Base-by-base conservation (phyloP, 805 yeast species). In the Komagataella pastoris region DNA sequence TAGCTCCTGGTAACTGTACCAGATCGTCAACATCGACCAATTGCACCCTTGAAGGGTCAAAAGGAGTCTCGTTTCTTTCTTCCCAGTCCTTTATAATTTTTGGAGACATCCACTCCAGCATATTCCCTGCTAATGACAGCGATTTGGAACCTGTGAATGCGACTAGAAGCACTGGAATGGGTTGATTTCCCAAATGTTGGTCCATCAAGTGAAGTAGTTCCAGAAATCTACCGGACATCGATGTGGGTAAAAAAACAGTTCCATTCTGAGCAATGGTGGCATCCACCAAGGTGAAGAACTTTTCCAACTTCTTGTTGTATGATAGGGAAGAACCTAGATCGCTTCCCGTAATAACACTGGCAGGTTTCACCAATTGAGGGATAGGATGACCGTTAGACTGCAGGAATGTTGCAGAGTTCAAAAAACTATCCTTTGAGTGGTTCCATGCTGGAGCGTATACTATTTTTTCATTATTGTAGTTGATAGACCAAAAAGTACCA, bases 101-200 rank as follows among this genome's bases (percentile, higher is more conserved):
- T 0, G 91, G 78, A 0, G 95, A 81, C 89, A 93, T 85, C 98
- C 98, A 93, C 68, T 93, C 99, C 24, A 91, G 68, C 83, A 93
- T 85, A 52, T 89, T 85, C 12, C 88, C 79, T 0, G 97, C 96
- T 61, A 85, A 88, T 23, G 84, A 76, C 52, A 93, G 65, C 3
- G 84, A 75, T 59, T 91, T 81, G 3, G 88, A 79, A 23, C 93
- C 95, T 0, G 89, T 81, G 58, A 80, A 82, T 3, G 95, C 80
- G n/a, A 86, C 67, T 53, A 88, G 73, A 40, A 86, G 70, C 7
- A 93, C 81, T 0, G 96, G 96, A 10, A 82, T 76, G 8, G 80
- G 76, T 24, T 74, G 71, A 44, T 75, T 74, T 55, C 68, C 68
- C 54, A 87, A 68, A 59, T 78, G 84, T 24, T 78, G 79, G 60